phyloP scores from a whole-genome alignment of 2,329 filamentous ascomycete genomes.

The Verruconis gallopava region DNA sequence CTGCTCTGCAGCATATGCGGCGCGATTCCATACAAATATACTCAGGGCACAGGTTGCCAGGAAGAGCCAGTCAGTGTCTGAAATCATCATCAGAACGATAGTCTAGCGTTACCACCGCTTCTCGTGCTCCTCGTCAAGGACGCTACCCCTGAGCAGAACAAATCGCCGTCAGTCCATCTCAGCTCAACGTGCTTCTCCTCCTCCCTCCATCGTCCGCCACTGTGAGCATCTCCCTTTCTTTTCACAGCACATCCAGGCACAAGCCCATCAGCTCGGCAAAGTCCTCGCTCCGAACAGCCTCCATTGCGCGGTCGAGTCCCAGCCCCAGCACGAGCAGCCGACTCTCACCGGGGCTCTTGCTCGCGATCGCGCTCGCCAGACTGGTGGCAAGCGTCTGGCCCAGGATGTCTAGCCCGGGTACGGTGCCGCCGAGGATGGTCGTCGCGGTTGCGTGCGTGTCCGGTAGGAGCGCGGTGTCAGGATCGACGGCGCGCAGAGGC shows the following conservation, averaged over 20 bases:
- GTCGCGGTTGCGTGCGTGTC: conserved; percentile 72
- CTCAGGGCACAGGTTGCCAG: too few species aligned
- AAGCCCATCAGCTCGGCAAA: conserved; percentile 32
- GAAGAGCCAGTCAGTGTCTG: too few species aligned
- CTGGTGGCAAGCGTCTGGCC: conserved; percentile 85
- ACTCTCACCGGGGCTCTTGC: conserved; percentile 52
- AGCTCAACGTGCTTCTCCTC: too few species aligned
- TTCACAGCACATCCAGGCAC: conserved; percentile 20
- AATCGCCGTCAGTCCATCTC: too few species aligned
- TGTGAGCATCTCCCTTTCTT: too few species aligned
- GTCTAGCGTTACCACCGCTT: too few species aligned
- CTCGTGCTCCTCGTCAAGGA: too few species aligned
- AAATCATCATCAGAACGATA: too few species aligned
- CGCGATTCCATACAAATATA: too few species aligned
- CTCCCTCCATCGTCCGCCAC: too few species aligned
- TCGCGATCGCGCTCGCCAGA: conserved; percentile 66
- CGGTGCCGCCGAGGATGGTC: conserved; percentile 73
- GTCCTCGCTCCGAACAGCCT: conserved; percentile 24
- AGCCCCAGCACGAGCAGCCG: conserved; percentile 46
- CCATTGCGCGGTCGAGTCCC: conserved; percentile 39
- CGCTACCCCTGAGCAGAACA: too few species aligned
- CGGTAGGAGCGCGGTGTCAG: conserved; percentile 46
- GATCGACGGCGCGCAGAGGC: conserved; percentile 24
- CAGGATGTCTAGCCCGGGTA: conserved; percentile 59
- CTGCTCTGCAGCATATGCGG: too few species aligned